phyloP scores from a whole-genome alignment of 768 basidiomycete genomes.

The Mycena olivaceomarginata region DNA sequence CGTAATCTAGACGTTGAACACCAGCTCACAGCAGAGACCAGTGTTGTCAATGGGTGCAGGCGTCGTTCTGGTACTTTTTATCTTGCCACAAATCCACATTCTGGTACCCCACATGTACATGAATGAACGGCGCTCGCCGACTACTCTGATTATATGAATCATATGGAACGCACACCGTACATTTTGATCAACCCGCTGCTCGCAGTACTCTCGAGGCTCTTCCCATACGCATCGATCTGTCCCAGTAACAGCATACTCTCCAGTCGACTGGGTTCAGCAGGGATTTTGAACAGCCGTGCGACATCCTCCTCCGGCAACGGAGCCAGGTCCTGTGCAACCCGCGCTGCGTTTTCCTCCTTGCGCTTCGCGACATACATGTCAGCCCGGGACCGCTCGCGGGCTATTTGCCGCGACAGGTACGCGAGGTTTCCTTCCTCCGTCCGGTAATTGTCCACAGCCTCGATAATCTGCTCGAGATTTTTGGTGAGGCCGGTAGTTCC shows the following conservation, averaged over 20 bases:
- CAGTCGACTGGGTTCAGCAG: constrained; percentile 90
- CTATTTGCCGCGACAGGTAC: constrained; percentile 91
- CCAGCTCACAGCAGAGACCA: too few relatives aligned
- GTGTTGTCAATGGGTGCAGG: too few relatives aligned
- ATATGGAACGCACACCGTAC: constrained; percentile 77
- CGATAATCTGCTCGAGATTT: constrained; percentile 90
- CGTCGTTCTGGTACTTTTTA: too few relatives aligned
- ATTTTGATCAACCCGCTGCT: constrained; percentile 88
- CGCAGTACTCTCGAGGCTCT: constrained; percentile 81
- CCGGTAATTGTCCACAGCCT: constrained; percentile 89
- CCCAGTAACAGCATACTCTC: constrained; percentile 92
- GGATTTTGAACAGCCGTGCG: constrained; percentile 89
- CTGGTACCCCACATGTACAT: too few relatives aligned
- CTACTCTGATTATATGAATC: constrained; percentile 20
- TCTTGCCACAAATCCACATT: too few relatives aligned
- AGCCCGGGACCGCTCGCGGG: constrained; percentile 87
- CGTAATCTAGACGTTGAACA: too few relatives aligned
- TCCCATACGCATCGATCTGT: constrained; percentile 91
- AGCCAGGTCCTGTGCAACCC: constrained; percentile 88
- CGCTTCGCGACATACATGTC: constrained; percentile 89
- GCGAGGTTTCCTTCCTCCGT: constrained; percentile 96
- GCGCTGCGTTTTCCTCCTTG: constrained; percentile 89
- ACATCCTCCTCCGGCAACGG: constrained; percentile 94
- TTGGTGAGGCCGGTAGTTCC: constrained; percentile 81
- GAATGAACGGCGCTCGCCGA: not conserved